A percentile compares a stretch with the other conserved stretches of the same genome.
phyloP scores from a whole-genome alignment of 768 basidiomycete species.

The Lentinula raphanica region DNA sequence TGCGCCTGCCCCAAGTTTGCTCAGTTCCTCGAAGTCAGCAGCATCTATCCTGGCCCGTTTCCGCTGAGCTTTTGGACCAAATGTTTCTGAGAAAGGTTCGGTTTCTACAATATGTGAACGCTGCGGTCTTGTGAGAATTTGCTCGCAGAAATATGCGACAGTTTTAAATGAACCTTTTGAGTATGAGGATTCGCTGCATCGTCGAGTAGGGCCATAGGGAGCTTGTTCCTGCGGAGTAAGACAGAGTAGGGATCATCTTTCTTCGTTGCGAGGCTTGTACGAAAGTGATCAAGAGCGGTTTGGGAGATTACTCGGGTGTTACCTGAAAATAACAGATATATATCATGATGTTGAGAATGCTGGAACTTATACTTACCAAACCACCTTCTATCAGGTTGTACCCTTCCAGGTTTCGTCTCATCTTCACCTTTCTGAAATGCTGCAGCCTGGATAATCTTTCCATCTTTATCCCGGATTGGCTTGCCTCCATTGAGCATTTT shows the following conservation, averaged over 20 bases:
- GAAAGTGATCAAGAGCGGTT: slow-evolving; percentile 92
- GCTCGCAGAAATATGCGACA: not conserved
- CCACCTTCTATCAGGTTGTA: slow-evolving; percentile 95
- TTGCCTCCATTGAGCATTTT: slow-evolving; percentile 95
- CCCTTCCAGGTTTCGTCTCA: slow-evolving; percentile 83
- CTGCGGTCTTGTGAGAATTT: slow-evolving; percentile 31
- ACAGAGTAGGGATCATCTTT: slow-evolving; percentile 97
- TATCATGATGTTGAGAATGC: not conserved
- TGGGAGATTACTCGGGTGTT: slow-evolving; percentile 99
- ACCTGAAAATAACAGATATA: slow-evolving; percentile 39
- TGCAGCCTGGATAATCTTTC: slow-evolving; percentile 89
- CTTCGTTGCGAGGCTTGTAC: slow-evolving; percentile 77
- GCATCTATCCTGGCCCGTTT: slow-evolving; percentile 84
- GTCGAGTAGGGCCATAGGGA: slow-evolving; percentile 94
- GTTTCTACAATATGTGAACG: slow-evolving; percentile 93
- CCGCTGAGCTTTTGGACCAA: slow-evolving; percentile 92
- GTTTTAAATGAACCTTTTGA: slow-evolving; percentile 68
- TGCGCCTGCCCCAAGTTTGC: slow-evolving; percentile 53
- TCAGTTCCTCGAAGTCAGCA: slow-evolving; percentile 90
- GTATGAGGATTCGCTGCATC: slow-evolving; percentile 78
- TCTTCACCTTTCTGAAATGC: slow-evolving; percentile 95
- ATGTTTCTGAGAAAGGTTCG: slow-evolving; percentile 91
- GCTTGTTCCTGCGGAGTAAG: slow-evolving; percentile 86
- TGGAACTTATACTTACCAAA: slow-evolving; percentile 65
- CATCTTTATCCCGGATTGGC: slow-evolving; percentile 84